Evolutionary conservation across 169 alveolate genomes (phyloP), one percentile per base, ranked within the genome.

Genomic region (Plasmodium ovale): DNA sequence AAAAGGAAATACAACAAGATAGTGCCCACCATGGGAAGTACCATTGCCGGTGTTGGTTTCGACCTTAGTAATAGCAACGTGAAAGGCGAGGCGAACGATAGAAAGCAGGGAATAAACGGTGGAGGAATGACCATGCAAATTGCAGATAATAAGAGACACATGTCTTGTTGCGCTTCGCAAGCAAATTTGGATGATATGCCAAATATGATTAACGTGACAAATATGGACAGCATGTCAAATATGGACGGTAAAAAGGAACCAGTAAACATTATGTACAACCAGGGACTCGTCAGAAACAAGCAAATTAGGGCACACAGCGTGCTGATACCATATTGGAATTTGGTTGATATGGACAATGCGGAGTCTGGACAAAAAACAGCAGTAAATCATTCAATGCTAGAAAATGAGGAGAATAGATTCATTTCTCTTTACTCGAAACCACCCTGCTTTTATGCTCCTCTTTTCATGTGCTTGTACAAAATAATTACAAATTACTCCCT

Each of bases 251-350:
- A 67, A 68, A 51, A 62, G 0, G 60, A 56, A 84, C 21, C 51
- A 31, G 35, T 54, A 54, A 84, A 84, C 49, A 69, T 68, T 25
- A 68, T 85, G 65, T 85, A 85, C 51, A 85, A 85, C 56, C 67
- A 85, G 44, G 91, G 91, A 2, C 49, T 85, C 33, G 91, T 85
- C 23, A 70, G 67, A 54, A 85, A 85, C 69, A 68, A 85, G 56
- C 35, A 37, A 14, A 56, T 85, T 5, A 69, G 54, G 56, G 51
- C 85, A 12, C 53, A 64, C 23, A 53, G 44, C 23, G 42, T 85
- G 72, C 44, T 85, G 2, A 85, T 85, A 27, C 91, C 91, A 12
- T 85, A 85, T 62, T 85, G 91, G 91, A 69, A 85, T 71, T 70
- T 85, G 21, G 65, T 51, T 9, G 91, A 85, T 71, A 31, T 64